Evolutionary conservation across 164 flowering plant species (phyloP), one percentile per base, ranked within the genome.

Genomic region (Chimonanthus salicifolius): DNA sequence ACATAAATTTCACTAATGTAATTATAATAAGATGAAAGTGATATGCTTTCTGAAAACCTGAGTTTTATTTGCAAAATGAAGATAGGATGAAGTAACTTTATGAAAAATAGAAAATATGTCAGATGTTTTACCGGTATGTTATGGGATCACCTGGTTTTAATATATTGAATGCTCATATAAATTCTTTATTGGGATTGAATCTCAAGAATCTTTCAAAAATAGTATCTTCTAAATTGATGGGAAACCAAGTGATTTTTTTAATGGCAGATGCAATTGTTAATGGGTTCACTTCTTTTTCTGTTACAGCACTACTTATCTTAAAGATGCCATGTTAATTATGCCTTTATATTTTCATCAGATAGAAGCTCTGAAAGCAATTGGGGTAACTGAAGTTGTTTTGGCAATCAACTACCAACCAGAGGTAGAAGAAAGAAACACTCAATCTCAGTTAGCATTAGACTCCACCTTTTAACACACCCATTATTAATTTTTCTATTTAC

Each of bases 341-440:
- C 20, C 54, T 21, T 51, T 70, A 10, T 51, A 3, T 33, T 33
- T 6, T 9, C 5, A 49, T 20, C 33, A 78, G 80, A 78, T 78
- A 60, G 80, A 78, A 66, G 80, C 80, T 69, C 77, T 78, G 9
- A 74, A 78, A 62, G 77, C 70, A 16, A 62, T 78, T 74, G 80
- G 80, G 13, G 80, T 74, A n/a, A 71, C 62, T 71, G 80, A 78
- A 62, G 80, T 78, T 16, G 50, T 78, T 44, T 62, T 78, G 45
- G 80, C 80, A 47, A 78, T 78, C 77, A 78, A 71, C 67, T 78
- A 78, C 74, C 80, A 78, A 13, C 80, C 80, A 43, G 62, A 74
- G 77, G 80, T 78, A 74, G 21, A 15, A 21, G 43, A 5, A 2
- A 20, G 69, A 50, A 69, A 60, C 33, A 49, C 8, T 11, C 67